These are phyloP conservation scores for Allium cepa DNA, from an alignment of 106 monocot genomes.

Conservation along the genomic window DNA sequence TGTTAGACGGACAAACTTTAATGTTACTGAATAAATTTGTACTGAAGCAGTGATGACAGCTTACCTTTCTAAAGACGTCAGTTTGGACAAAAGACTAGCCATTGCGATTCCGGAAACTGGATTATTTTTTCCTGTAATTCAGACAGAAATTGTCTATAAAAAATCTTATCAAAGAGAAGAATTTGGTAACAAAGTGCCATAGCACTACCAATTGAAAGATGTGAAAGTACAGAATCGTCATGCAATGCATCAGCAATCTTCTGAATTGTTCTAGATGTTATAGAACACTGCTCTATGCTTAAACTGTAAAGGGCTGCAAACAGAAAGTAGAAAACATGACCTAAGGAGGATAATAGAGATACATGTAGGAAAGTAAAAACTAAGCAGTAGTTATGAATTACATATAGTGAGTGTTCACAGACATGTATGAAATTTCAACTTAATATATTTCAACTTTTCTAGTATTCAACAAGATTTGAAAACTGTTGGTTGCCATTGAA, in stretches of 20 bases:
- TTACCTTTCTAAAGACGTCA: constrained; percentile 70
- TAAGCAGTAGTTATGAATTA: too few species aligned
- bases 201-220: constrained; percentile 73
- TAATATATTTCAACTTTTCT: too few species aligned
- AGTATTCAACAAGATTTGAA: too few species aligned
- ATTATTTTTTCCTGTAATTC: constrained; percentile 61
- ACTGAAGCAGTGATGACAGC: not conserved
- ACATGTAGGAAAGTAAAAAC: not conserved
- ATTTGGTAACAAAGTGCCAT: not conserved
- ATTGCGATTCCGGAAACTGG: constrained; percentile 81
- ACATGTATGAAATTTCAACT: too few species aligned
- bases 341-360: not conserved
- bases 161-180: constrained; percentile 7
- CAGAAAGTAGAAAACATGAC: constrained; percentile 10
- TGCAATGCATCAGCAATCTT: constrained; percentile 67
- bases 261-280: constrained; percentile 95
- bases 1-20: constrained; percentile 2
- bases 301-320: constrained; percentile 80
- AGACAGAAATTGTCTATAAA: constrained; percentile 1
- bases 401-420: too few species aligned
- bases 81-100: constrained; percentile 60
- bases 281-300: constrained; percentile 77
- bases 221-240: constrained; percentile 65
- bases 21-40: not conserved
- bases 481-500: too few species aligned